Base-by-base conservation (phyloP, 805 yeast genomes). In the Blastobotrys terrestris region DNA sequence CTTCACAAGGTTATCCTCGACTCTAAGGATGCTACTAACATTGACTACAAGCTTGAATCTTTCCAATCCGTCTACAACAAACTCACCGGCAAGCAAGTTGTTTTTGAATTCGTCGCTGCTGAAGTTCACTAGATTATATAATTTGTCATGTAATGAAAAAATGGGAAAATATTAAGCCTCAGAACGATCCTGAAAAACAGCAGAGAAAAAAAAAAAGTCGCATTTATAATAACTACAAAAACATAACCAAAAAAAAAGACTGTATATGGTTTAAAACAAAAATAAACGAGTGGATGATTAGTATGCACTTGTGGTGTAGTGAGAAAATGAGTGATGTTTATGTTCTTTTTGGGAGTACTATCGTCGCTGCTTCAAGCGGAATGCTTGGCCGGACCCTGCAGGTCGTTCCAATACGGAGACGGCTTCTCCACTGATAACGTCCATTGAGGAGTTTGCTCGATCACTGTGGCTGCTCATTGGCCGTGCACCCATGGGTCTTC, bases 1-100 rank as follows among this genome's bases (percentile, higher is more conserved):
- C 84, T 92, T 79, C 95, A 92, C 80, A 94, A 94, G 83, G 92
- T 92, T 55, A 84, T 89, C 77, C 86, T 92, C 73, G 96, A 91
- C 84, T 87, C 96, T 73, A 94, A 94, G 87, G 97, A 92, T 77
- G 86, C 95, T 67, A 84, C 90, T 70, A 83, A 89, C 73, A 91
- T 94, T 72, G 98, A 92, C 80, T 89, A 94, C 90, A 94, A 94
- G 83, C 86, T 92, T 76, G 98, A 92, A 77, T 89, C 98, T 67
- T 94, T 92, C 96, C 96, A 92, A 84, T 85, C 96, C 68, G 91
- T 92, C 73, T 92, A 92, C 95, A 79, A 79, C 80, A 92, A 92
- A 83, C 88, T 92, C 78, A 92, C 99, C 72, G 99, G 99, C 81
- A 92, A 94, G 85, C 95, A 91, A 79, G 97, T 94, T 79, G 94